phyloP scores from a whole-genome alignment of 192 early-diverging fungal genomes.

The Lunasporangiospora selenospora region DNA sequence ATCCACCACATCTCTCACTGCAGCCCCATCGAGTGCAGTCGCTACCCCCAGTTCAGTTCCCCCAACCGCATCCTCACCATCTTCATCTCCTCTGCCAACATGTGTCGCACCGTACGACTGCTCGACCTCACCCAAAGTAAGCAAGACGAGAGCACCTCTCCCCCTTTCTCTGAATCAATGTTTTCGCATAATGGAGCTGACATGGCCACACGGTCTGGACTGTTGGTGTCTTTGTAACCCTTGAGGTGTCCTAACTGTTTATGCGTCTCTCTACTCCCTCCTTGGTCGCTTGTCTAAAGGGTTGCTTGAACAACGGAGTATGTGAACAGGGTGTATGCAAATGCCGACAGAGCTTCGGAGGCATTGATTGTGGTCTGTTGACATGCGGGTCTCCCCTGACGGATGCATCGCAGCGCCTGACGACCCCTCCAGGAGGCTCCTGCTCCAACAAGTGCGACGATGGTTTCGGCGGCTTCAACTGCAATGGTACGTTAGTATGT shows the following conservation, averaged over 20 bases:
- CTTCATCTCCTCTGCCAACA: neutral
- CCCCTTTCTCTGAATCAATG: too few species aligned
- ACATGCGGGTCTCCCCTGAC: conserved; percentile 26
- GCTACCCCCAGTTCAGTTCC: neutral
- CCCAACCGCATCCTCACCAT: conserved; percentile 4
- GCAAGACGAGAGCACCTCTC: too few species aligned
- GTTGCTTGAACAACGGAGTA: conserved; percentile 28
- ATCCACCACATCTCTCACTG: conserved; percentile 2
- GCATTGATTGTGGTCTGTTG: conserved; percentile 27
- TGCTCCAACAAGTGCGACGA: conserved; percentile 52
- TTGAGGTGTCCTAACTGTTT: too few species aligned
- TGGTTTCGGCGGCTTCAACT: conserved; percentile 64
- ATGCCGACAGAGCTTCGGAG: conserved; percentile 31
- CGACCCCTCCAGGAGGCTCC: neutral
- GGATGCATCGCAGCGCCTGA: conserved; percentile 13
- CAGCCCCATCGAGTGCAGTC: neutral
- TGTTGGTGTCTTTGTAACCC: too few species aligned
- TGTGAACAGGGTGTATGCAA: conserved; percentile 12
- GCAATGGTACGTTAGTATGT: conserved; percentile 43
- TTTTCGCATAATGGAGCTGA: too few species aligned
- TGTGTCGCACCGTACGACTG: conserved; percentile 29
- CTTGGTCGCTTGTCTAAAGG: too few species aligned
- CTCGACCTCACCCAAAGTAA: conserved; percentile 32
- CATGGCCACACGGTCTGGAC: too few species aligned
- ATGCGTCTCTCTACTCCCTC: too few species aligned